These are phyloP conservation scores for Alternaria sp. DNA, from an alignment of 2,329 filamentous ascomycete genomes.

Conservation along the genomic window DNA sequence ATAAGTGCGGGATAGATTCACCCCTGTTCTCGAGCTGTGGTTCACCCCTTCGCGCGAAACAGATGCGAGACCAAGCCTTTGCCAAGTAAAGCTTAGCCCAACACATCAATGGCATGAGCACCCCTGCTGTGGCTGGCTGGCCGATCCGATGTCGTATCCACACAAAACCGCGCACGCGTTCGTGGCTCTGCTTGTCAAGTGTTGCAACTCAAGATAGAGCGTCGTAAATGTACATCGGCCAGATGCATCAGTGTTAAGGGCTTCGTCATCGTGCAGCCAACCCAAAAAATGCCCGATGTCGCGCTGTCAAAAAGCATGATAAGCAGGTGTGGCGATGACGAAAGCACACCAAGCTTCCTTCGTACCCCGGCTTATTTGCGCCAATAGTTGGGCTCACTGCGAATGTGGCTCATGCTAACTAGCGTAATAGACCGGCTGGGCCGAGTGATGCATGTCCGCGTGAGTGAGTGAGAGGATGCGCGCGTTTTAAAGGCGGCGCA, in stretches of 20 bases:
- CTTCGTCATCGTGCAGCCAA: background rate
- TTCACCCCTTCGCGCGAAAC: slow-evolving; percentile 4
- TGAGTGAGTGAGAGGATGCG: slow-evolving; percentile 5
- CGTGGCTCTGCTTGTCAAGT: background rate
- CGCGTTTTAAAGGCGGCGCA: slow-evolving; percentile 1
- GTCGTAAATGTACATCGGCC: background rate
- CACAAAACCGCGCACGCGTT: background rate
- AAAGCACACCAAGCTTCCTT: slow-evolving; percentile 5
- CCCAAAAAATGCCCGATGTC: background rate
- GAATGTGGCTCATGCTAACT: slow-evolving; percentile 12
- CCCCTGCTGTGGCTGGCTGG: background rate
- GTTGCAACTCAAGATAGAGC: background rate
- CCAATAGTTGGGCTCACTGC: slow-evolving; percentile 16
- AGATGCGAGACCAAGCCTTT: slow-evolving; percentile 27
- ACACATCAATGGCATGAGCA: background rate
- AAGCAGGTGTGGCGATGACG: slow-evolving; percentile 20
- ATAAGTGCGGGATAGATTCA: background rate
- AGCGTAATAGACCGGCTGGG: slow-evolving; percentile 5
- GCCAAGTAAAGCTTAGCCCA: slow-evolving; percentile 33
- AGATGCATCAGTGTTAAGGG: background rate
- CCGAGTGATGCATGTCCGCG: slow-evolving; percentile 15
- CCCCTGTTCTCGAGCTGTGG: background rate
- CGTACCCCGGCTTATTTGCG: slow-evolving; percentile 12
- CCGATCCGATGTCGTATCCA: slow-evolving; percentile 2
- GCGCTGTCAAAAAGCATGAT: slow-evolving; percentile 2